These are phyloP conservation scores for Globisporangium polare DNA, from an alignment of 352 stramenopile species.

Conservation along the genomic window DNA sequence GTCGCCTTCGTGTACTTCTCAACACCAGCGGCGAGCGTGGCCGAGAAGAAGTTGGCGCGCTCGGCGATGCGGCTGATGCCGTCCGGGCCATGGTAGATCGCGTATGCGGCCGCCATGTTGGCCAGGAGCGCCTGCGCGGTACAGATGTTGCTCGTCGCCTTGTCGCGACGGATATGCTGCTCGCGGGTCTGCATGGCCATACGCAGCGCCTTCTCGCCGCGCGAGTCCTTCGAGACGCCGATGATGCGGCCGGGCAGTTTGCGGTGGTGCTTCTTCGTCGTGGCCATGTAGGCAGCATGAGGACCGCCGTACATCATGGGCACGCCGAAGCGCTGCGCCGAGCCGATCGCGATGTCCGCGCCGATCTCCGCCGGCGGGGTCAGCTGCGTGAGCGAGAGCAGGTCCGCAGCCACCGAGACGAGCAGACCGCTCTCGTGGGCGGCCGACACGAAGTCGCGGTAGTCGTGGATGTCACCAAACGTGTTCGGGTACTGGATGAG, in stretches of 20 bases:
- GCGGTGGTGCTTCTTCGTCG: constrained; percentile 94
- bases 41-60: constrained; percentile 91
- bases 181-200: constrained; percentile 99
- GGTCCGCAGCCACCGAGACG: constrained; percentile 95
- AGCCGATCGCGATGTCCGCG: constrained; percentile 97
- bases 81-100: constrained; percentile 98
- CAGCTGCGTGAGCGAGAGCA: constrained; percentile 95
- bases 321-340: constrained; percentile 98
- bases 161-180: constrained; percentile 98
- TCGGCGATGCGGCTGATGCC: constrained; percentile 93
- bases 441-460: constrained; percentile 86
- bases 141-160: constrained; percentile 99
- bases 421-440: constrained; percentile 88
- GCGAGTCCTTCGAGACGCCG: constrained; percentile 95
- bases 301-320: constrained; percentile 99
- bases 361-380: constrained; percentile 93
- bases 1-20: constrained; percentile 73
- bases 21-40: constrained; percentile 87
- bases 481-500: constrained; percentile 99
- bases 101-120: constrained; percentile 98
- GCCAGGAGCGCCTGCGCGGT: constrained; percentile 98
- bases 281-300: constrained; percentile 97
- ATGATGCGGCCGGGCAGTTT: constrained; percentile 99
- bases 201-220: constrained; percentile 93
- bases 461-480: constrained; percentile 93